A percentile compares a stretch with the other conserved stretches of the same genome.
Conservation (phyloP, 306 rosid species). For the Prunus dulcis region DNA sequence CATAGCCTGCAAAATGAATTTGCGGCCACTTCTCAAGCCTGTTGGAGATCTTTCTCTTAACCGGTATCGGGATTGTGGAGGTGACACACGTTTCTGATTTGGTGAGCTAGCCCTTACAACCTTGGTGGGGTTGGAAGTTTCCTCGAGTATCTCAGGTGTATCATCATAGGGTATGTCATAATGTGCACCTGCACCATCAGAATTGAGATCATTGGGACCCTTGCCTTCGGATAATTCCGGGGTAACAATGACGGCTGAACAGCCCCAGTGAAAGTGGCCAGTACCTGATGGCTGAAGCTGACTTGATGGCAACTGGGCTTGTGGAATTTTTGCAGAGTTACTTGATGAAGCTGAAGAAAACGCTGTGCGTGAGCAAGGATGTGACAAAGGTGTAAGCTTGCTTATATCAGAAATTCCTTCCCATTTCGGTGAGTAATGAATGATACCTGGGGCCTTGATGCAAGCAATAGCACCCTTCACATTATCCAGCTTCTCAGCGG, state of each 20-base stretch:
- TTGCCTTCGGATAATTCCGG: neutral
- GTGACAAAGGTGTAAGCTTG: constrained; percentile 6
- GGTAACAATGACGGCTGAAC: neutral
- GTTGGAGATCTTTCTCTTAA: constrained; percentile 2
- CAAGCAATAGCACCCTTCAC: neutral
- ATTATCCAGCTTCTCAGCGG: constrained; percentile 8
- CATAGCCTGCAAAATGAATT: neutral
- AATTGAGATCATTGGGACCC: neutral
- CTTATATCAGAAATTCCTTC: constrained; percentile 11
- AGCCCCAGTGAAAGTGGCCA: constrained; percentile 14
- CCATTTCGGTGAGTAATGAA: constrained; percentile 10
- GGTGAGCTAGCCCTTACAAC: neutral
- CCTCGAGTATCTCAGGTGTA: constrained; percentile 17
- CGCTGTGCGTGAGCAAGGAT: neutral
- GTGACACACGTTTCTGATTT: constrained; percentile 8
- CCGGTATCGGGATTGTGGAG: constrained; percentile 11
- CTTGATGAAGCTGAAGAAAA: neutral
- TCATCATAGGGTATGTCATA: constrained; percentile 3
- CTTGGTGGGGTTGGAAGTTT: constrained; percentile 4
- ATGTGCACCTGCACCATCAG: constrained; percentile 6
- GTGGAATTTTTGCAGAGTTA: neutral
- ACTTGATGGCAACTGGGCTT: constrained; percentile 10
- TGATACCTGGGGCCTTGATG: neutral
- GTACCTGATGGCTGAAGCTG: constrained; percentile 12
- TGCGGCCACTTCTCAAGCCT: constrained; percentile 17